Evolutionary conservation across 768 basidiomycete genomes (phyloP).

Genomic region (Rhodocollybia butyracea): DNA sequence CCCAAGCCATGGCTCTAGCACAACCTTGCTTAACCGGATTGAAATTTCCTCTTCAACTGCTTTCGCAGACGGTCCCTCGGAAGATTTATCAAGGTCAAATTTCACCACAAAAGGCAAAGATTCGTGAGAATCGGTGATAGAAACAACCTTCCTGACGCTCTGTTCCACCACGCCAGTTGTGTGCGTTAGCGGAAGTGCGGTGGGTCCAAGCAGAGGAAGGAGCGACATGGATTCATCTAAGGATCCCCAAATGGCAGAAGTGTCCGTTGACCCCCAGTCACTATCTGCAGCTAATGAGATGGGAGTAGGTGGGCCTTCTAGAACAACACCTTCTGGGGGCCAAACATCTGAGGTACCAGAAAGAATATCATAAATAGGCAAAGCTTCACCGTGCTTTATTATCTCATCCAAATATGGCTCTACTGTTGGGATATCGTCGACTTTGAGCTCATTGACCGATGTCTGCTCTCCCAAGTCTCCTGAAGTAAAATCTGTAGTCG

Average conservation of each 20-base stretch:
- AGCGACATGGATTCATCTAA: slow-evolving; percentile 3
- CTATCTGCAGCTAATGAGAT: no score
- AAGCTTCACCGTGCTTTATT: no score
- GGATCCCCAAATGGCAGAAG: background rate
- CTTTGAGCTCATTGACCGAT: no score
- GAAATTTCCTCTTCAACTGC: slow-evolving; percentile 33
- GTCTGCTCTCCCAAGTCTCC: no score
- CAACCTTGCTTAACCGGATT: slow-evolving; percentile 35
- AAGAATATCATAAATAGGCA: no score
- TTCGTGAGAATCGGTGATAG: slow-evolving; percentile 36
- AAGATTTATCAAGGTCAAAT: background rate
- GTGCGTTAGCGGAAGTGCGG: slow-evolving; percentile 57
- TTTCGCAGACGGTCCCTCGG: slow-evolving; percentile 21
- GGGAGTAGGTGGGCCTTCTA: no score
- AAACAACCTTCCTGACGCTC: slow-evolving; percentile 55
- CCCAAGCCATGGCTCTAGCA: slow-evolving; percentile 43
- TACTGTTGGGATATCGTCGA: no score
- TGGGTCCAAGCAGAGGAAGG: slow-evolving; percentile 52
- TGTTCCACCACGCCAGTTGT: slow-evolving; percentile 63
- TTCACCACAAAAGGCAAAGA: background rate
- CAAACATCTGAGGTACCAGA: no score
- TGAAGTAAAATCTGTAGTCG: no score
- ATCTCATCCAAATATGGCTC: no score
- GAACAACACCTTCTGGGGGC: no score
- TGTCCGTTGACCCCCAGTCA: no score